Base-by-base conservation (phyloP, 352 stramenopile species). In the Globisporangium uncinulatum region DNA sequence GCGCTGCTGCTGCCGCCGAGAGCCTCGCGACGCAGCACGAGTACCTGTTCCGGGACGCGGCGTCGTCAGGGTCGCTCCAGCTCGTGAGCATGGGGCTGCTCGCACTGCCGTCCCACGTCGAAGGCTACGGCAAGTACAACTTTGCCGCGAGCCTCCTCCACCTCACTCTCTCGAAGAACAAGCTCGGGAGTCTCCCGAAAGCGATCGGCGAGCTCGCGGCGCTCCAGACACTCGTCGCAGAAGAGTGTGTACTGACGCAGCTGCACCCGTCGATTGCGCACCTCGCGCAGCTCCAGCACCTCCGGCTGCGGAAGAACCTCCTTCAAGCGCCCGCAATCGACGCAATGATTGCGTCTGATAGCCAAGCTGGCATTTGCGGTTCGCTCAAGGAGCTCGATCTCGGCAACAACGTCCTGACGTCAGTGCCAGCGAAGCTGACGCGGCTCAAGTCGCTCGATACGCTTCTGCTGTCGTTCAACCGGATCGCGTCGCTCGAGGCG, bases 221-320 rank as follows among this genome's bases (percentile, higher is more conserved):
- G 3, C 54, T 94, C 17, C 73, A 77, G 39, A 86, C 79, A n/a
- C 78, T 94, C 4, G 61, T 77, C 20, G 76, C 80, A 5, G 82
- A 92, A 52, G 75, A 92, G 20, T 90, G 80, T 45, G 64, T 62
- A 8, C 69, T 94, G 8, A 85, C 73, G 21, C 62, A 51, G 3
- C 45, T 94, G 15, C 58, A 91, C 32, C 4, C 62, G 19, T 83
- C 71, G 1, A 80, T 92, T 14, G 56, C 74, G 2, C 70, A 67
- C 59, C 65, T 94, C 7, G 46, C 71, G 1, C 65, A 70, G n/a
- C 54, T 94, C 6, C 69, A 89, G 54, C 66, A 76, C 57, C 49
- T 94, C 31, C 73, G 74, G 13, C 17, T 92, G n/a, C 69, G 76
- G 43, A 92, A 94, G 59, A 94, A 94, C 39, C 64, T 65, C n/a